Evolutionary conservation across 768 basidiomycete species (phyloP).

Genomic region (Suillus weaverae): DNA sequence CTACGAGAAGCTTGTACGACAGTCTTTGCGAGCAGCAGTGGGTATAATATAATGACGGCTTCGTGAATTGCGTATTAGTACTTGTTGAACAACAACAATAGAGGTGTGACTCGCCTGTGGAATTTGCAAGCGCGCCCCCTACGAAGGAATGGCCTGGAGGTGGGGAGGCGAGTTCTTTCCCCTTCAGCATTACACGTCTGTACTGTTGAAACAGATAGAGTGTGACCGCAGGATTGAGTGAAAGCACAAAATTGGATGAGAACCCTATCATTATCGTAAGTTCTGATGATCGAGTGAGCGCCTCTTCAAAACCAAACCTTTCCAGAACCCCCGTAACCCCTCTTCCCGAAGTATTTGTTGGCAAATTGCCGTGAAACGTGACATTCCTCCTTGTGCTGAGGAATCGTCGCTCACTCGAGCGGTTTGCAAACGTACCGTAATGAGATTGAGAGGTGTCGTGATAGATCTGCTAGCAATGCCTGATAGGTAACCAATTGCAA

Average conservation of each 20-base stretch:
- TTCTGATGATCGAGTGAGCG: background rate
- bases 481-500: conserved; percentile 55
- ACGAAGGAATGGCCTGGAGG: conserved; percentile 51
- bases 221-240: conserved; percentile 59
- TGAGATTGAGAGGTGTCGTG: conserved; percentile 54
- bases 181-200: conserved; percentile 37
- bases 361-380: conserved; percentile 22
- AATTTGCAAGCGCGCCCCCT: conserved; percentile 55
- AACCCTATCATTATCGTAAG: conserved; percentile 40
- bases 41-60: conserved; percentile 52
- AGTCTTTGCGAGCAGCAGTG: conserved; percentile 61
- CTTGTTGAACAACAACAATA: background rate
- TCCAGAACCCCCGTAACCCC: conserved; percentile 57
- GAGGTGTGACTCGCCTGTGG: conserved; percentile 36
- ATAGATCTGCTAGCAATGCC: conserved; percentile 56
- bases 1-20: conserved; percentile 41
- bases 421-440: conserved; percentile 56
- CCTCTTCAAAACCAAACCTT: conserved; percentile 35
- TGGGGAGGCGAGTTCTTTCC: conserved; percentile 30
- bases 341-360: conserved; percentile 45
- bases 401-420: conserved; percentile 38
- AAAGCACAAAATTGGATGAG: conserved; percentile 47
- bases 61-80: background rate
- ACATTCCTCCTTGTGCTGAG: conserved; percentile 1
- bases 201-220: conserved; percentile 54